A percentile compares a stretch with the other conserved stretches of the same genome.
Conservation (phyloP, 306 rosid genomes). For the Begonia masoniana region DNA sequence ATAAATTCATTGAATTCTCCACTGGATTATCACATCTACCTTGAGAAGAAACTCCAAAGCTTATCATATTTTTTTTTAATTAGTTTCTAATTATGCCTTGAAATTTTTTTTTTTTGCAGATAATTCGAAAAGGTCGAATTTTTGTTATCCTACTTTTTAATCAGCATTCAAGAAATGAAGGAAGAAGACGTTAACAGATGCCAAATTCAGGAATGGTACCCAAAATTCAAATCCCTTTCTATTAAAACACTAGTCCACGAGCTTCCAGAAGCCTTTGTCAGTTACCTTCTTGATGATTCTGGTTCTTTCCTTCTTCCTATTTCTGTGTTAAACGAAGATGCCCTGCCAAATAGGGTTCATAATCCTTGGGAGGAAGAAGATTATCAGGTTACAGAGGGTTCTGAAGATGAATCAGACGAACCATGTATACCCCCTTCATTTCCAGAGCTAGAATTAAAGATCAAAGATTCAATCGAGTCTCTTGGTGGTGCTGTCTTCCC, state of each 20-base stretch:
- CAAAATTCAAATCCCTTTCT: slow-evolving; percentile 47
- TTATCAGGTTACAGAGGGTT: slow-evolving; percentile 52
- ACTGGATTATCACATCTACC: too few relatives aligned
- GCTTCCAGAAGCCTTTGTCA: slow-evolving; percentile 59
- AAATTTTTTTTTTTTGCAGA: too few relatives aligned
- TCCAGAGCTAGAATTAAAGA: slow-evolving; percentile 56
- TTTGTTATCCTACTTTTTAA: too few relatives aligned
- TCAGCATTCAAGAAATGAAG: slow-evolving; percentile 22
- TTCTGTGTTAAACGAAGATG: slow-evolving; percentile 65
- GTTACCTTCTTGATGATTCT: slow-evolving; percentile 56
- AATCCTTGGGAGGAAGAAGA: slow-evolving; percentile 55
- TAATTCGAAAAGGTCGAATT: too few relatives aligned
- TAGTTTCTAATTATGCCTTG: too few relatives aligned
- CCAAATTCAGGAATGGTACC: slow-evolving; percentile 77
- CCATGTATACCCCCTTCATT: slow-evolving; percentile 43
- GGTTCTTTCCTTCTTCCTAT: slow-evolving; percentile 56
- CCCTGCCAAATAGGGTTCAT: slow-evolving; percentile 60
- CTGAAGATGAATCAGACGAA: slow-evolving; percentile 45
- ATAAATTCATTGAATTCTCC: too few relatives aligned
- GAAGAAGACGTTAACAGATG: slow-evolving; percentile 50
- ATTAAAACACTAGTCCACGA: slow-evolving; percentile 51
- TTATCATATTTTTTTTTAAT: too few relatives aligned
- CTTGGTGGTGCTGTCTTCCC: slow-evolving; percentile 76
- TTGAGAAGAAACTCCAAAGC: too few relatives aligned
- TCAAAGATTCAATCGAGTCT: slow-evolving; percentile 48